Evolutionary conservation across 768 basidiomycete genomes (phyloP).

Genomic region (Mycena amicta): DNA sequence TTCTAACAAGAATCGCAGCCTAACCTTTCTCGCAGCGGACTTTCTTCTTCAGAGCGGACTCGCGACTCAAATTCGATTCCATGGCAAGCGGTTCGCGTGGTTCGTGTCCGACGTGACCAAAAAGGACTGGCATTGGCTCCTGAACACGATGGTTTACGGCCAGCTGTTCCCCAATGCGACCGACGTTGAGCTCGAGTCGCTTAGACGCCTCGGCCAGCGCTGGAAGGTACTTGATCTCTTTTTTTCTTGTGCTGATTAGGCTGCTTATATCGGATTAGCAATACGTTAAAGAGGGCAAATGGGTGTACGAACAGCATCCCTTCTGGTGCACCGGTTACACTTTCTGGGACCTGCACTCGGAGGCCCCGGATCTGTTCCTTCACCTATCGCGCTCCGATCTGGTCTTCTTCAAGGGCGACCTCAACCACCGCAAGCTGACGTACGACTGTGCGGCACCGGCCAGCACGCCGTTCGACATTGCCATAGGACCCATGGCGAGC

Average conservation of each 20-base stretch:
- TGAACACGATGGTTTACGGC: constrained; percentile 87
- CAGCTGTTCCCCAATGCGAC: constrained; percentile 86
- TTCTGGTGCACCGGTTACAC: constrained; percentile 98
- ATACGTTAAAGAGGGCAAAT: constrained; percentile 91
- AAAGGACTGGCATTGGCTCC: constrained; percentile 92
- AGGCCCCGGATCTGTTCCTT: constrained; percentile 90
- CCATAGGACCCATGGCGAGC: constrained; percentile 92
- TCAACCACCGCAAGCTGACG: constrained; percentile 90
- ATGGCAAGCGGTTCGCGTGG: constrained; percentile 95
- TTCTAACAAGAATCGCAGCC: constrained; percentile 1
- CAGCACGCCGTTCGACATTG: constrained; percentile 84
- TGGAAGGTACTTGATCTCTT: constrained; percentile 71
- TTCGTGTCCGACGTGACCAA: constrained; percentile 92
- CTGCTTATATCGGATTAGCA: constrained; percentile 46
- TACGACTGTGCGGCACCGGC: constrained; percentile 87
- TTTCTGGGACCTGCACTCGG: constrained; percentile 83
- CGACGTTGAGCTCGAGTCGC: constrained; percentile 79
- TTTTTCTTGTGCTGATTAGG: not conserved
- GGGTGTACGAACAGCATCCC: constrained; percentile 92
- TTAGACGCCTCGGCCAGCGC: constrained; percentile 75
- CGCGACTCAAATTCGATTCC: constrained; percentile 84
- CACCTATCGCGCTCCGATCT: constrained; percentile 89
- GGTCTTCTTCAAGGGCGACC: constrained; percentile 92
- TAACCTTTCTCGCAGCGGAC: constrained; percentile 61
- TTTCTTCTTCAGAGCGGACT: constrained; percentile 91